These are phyloP conservation scores for Stephania japonica DNA, from an alignment of 164 flowering plant species.

Conservation along the genomic window DNA sequence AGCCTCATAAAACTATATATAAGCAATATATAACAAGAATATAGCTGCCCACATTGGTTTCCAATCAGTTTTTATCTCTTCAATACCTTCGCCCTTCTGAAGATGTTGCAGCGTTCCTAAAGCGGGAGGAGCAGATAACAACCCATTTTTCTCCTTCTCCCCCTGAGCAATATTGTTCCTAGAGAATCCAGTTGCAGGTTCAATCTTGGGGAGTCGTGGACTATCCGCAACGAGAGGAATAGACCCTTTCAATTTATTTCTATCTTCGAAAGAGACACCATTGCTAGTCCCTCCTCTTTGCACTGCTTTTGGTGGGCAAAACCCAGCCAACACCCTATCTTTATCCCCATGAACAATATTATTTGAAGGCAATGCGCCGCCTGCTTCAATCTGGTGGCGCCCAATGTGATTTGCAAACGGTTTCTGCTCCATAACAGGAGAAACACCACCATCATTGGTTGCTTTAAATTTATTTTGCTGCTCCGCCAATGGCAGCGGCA, in stretches of 20 bases:
- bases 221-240: neutral
- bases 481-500: conserved; percentile 8
- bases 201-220: conserved; percentile 11
- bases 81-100: conserved; percentile 7
- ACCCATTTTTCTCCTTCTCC: conserved; percentile 14
- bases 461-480: conserved; percentile 15
- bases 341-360: conserved; percentile 6
- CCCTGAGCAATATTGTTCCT: neutral
- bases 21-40: neutral
- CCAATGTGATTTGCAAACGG: conserved; percentile 9
- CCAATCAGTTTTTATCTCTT: conserved; percentile 1
- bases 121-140: conserved; percentile 8
- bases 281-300: conserved; percentile 8
- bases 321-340: conserved; percentile 4
- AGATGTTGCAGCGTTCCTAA: conserved; percentile 6
- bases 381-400: neutral
- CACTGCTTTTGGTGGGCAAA: neutral
- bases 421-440: conserved; percentile 19
- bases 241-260: conserved; percentile 10
- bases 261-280: conserved; percentile 7
- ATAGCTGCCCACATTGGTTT: conserved; percentile 13
- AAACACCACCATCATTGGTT: conserved; percentile 9
- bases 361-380: neutral
- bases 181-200: neutral
- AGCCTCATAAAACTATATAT: neutral